phyloP scores from a whole-genome alignment of 805 yeast genomes.

The Metschnikowia hibisci region DNA sequence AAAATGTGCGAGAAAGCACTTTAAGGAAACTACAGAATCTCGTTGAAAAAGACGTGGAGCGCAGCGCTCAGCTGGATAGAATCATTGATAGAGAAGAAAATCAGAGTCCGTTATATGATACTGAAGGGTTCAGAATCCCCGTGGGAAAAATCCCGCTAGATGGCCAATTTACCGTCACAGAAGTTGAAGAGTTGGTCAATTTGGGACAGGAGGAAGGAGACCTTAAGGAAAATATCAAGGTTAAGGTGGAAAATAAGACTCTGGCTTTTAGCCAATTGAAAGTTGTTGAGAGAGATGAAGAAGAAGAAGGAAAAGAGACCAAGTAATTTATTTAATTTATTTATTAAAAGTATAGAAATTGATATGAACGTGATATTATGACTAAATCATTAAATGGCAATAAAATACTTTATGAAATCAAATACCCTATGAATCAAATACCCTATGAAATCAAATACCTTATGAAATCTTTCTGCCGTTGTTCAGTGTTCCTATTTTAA shows the following conservation, averaged over 20 bases:
- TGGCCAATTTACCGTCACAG: slow-evolving; percentile 37
- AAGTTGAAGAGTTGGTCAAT: slow-evolving; percentile 28
- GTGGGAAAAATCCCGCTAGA: slow-evolving; percentile 38
- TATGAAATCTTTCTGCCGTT: no score
- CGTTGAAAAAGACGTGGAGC: slow-evolving; percentile 20
- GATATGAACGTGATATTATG: no score
- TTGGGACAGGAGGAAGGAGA: slow-evolving; percentile 31
- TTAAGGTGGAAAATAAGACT: slow-evolving; percentile 24
- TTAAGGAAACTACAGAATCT: slow-evolving; percentile 26
- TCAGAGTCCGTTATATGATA: slow-evolving; percentile 18
- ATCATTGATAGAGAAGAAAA: slow-evolving; percentile 4
- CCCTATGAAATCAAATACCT: no score
- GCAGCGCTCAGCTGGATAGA: not conserved
- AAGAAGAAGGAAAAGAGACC: not conserved
- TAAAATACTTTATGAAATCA: no score
- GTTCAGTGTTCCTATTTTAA: no score
- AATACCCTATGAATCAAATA: no score
- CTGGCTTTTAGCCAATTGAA: slow-evolving; percentile 30
- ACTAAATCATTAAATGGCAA: no score
- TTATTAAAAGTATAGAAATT: no score
- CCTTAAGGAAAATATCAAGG: slow-evolving; percentile 23
- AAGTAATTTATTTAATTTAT: not conserved
- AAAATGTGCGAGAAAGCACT: slow-evolving; percentile 15
- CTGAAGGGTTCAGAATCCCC: slow-evolving; percentile 37
- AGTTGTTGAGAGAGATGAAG: slow-evolving; percentile 17